Base-by-base conservation (phyloP, 176 grass and related monocot genomes). In the Microstegium vimineum region DNA sequence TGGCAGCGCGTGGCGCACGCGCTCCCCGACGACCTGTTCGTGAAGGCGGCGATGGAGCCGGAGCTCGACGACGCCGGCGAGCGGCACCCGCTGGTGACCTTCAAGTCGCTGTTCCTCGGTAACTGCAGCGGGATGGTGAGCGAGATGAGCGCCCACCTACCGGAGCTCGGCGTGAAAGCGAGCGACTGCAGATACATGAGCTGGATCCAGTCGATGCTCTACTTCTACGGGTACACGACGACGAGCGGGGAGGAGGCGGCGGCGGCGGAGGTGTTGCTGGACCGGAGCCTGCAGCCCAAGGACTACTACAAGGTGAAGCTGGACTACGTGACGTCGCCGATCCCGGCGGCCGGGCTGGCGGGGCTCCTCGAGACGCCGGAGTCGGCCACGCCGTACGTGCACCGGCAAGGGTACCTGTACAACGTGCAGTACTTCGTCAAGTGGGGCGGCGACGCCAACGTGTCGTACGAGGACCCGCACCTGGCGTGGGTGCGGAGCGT, bases 241-340 rank as follows among this genome's bases (percentile, higher is more conserved):
- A 60, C 28, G 16, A 15, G 87, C 0, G 18, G 6, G 27, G 74
- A n/a, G n/a, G n/a, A n/a, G n/a, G n/a, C n/a, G n/a, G n/a, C n/a
- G n/a, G n/a, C n/a, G n/a, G n/a, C n/a, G 6, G 93, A 95, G 27
- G 77, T 80, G 56, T 70, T 95, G 6, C 75, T 92, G 12, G 83
- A 95, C 71, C 83, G 93, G 77, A 81, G 52, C 3, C 51, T 82
- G 23, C 81, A 95, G 22, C 81, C 87, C 45, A 89, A 89, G 37
- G 82, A 86, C 0, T 92, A 90, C 90, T 92, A 83, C 90, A 97
- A 93, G 81, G 43, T 73, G n/a, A 93, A 93, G 78, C 85, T 89
- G 3, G 94, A 93, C 82, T 97, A 89, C 80, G 52, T 89, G n/a
- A 88, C 81, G 28, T 34, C 74, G 1, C 90, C 85, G 0, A 75